A percentile compares a stretch with the other conserved stretches of the same genome.
These are phyloP conservation scores for Rhynchosporium graminicola DNA, from an alignment of 2,329 filamentous ascomycete genomes.

Conservation along the genomic window DNA sequence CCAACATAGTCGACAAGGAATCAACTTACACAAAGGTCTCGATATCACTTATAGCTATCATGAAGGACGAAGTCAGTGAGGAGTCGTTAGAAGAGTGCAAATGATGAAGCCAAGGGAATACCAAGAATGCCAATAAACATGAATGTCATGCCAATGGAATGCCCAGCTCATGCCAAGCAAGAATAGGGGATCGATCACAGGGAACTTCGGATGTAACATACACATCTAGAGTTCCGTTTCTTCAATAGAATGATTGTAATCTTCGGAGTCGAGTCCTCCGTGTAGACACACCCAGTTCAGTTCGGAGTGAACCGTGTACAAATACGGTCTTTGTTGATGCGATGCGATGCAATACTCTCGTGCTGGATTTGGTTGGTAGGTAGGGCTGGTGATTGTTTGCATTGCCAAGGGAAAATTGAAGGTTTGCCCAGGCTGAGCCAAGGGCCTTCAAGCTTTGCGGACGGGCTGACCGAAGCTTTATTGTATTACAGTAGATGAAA, in stretches of 20 bases:
- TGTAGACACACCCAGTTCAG: not conserved
- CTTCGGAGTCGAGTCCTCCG: not conserved
- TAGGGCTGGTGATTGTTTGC: not conserved
- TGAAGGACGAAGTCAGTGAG: conserved; percentile 20
- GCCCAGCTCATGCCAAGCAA: not conserved
- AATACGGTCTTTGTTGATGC: not conserved
- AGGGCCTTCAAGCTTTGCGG: no score
- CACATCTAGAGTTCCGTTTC: conserved; percentile 5
- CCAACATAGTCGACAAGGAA: not conserved
- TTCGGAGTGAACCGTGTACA: not conserved
- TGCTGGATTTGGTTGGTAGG: not conserved
- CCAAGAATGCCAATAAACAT: conserved; percentile 13
- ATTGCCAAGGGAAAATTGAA: no score
- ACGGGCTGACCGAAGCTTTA: no score
- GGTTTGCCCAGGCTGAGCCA: no score
- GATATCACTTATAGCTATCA: conserved; percentile 35
- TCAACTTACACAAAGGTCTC: conserved; percentile 37
- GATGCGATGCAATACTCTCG: not conserved
- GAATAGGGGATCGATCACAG: conserved; percentile 18
- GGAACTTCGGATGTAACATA: conserved; percentile 20
- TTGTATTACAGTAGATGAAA: no score
- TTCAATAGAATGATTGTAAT: conserved; percentile 8
- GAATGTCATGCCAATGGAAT: not conserved
- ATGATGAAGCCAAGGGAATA: conserved; percentile 23
- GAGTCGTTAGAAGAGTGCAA: conserved; percentile 2